phyloP scores from a whole-genome alignment of 73 alveolate genomes.

The Symbiodinium pilosum region DNA sequence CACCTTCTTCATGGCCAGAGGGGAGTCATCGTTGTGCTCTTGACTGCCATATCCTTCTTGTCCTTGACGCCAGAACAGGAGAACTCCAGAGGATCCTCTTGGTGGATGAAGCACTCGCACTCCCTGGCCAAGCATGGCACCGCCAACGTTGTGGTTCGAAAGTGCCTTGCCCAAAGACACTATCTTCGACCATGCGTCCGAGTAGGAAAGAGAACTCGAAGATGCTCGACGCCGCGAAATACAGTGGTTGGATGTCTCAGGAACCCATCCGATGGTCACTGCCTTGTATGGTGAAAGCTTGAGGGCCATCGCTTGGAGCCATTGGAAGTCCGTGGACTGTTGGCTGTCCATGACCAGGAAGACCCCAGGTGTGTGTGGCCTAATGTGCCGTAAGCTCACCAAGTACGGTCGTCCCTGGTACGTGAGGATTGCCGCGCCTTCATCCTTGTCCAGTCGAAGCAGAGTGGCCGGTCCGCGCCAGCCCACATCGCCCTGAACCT shows the following conservation, averaged over 20 bases:
- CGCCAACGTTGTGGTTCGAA: neutral
- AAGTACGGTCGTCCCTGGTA: conserved; percentile 42
- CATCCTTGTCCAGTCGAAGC: neutral
- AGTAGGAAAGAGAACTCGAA: too few species aligned
- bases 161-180: neutral
- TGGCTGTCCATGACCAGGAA: neutral
- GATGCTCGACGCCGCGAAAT: neutral
- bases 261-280: neutral
- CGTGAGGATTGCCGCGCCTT: neutral
- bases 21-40: neutral
- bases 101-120: neutral
- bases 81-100: neutral
- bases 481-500: conserved; percentile 29
- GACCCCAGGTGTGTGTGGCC: neutral
- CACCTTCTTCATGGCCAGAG: neutral
- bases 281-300: neutral
- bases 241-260: neutral
- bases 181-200: neutral
- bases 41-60: neutral
- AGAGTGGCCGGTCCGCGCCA: conserved; percentile 26
- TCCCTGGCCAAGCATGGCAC: neutral
- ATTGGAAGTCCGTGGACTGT: neutral
- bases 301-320: neutral
- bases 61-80: neutral
- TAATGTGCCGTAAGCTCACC: neutral